phyloP scores from a whole-genome alignment of 257 asterid genomes.

The Lantana camara region DNA sequence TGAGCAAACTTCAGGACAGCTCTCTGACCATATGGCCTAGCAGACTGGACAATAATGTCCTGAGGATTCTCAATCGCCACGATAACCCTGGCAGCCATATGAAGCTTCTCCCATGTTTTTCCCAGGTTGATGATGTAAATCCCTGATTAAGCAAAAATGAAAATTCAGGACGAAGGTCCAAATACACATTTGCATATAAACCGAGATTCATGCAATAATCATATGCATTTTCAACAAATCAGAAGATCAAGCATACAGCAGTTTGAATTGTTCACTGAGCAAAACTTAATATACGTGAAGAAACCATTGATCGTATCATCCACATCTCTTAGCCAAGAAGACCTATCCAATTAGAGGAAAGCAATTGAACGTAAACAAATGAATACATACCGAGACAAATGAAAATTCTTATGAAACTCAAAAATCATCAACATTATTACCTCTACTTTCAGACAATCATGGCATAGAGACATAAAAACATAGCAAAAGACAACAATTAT shows the following conservation, averaged over 20 bases:
- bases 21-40: conserved; percentile 54
- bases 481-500: too few relatives aligned
- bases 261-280: not conserved
- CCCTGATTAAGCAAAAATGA: conserved; percentile 25
- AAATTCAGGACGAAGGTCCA: not conserved
- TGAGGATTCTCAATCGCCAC: conserved; percentile 51
- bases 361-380: too few relatives aligned
- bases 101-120: conserved; percentile 52
- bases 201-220: too few relatives aligned
- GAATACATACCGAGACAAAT: too few relatives aligned
- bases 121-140: conserved; percentile 49
- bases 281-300: not conserved
- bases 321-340: not conserved
- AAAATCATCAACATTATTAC: too few relatives aligned
- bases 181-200: not conserved
- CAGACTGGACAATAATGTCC: conserved; percentile 54
- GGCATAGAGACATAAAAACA: not conserved
- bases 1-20: conserved; percentile 55
- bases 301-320: not conserved
- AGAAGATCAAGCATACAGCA: not conserved
- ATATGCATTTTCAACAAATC: not conserved
- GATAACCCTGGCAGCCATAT: conserved; percentile 51
- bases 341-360: too few relatives aligned
- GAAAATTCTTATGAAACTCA: too few relatives aligned
- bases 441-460: too few relatives aligned